Conservation (phyloP, 352 stramenopile genomes). For the Phytophthora sojae region DNA sequence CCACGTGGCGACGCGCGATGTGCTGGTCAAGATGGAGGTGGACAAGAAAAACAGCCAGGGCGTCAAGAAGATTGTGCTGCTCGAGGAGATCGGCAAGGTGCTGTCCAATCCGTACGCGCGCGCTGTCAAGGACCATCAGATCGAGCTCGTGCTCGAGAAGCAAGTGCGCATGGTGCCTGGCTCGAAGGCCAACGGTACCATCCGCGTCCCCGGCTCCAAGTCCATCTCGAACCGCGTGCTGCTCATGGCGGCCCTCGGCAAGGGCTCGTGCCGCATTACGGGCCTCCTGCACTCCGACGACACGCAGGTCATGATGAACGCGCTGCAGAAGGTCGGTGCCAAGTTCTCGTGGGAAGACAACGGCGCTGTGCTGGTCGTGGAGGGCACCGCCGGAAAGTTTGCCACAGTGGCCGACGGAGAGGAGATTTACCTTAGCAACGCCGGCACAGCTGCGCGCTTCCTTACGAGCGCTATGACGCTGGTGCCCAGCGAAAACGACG, state of each 20-base stretch:
- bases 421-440: slow-evolving; percentile 89
- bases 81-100: slow-evolving; percentile 78
- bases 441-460: slow-evolving; percentile 95
- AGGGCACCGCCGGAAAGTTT: slow-evolving; percentile 81
- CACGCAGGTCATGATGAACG: slow-evolving; percentile 98
- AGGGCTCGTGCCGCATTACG: slow-evolving; percentile 79
- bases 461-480: slow-evolving; percentile 93
- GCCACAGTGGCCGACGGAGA: slow-evolving; percentile 49
- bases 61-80: slow-evolving; percentile 85
- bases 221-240: slow-evolving; percentile 98
- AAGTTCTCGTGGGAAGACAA: slow-evolving; percentile 85
- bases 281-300: slow-evolving; percentile 98
- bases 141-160: slow-evolving; percentile 81
- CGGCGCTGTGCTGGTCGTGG: slow-evolving; percentile 74
- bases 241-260: slow-evolving; percentile 94
- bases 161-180: slow-evolving; percentile 72
- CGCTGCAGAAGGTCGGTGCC: slow-evolving; percentile 92
- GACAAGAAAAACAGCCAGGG: slow-evolving; percentile 89
- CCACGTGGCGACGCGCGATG: slow-evolving; percentile 59
- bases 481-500: slow-evolving; percentile 46
- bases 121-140: slow-evolving; percentile 76
- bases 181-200: slow-evolving; percentile 51
- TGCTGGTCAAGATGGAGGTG: slow-evolving; percentile 87
- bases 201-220: slow-evolving; percentile 96
- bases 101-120: slow-evolving; percentile 74